A percentile compares a stretch with the other conserved stretches of the same genome.
Conservation (phyloP, 331 rosid species). For the Acacia concinna region DNA sequence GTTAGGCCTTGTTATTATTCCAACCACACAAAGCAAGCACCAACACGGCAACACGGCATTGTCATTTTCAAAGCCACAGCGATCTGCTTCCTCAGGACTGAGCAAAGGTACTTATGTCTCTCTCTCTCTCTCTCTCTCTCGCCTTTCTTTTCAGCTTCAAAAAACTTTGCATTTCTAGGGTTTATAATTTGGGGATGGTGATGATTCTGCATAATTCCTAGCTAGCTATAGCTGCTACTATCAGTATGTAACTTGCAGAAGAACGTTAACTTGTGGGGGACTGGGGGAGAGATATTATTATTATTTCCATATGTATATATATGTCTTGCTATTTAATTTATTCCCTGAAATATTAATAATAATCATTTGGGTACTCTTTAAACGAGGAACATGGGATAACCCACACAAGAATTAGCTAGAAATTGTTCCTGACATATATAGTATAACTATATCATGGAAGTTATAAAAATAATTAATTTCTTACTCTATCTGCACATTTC, state of each 20-base stretch:
- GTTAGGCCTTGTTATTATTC: not conserved
- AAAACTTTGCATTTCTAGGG: not conserved
- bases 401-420: constrained; percentile 20
- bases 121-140: constrained; percentile 15
- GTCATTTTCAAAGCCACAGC: constrained; percentile 49
- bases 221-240: not conserved
- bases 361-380: constrained; percentile 33
- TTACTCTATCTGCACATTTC: not conserved
- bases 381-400: constrained; percentile 39
- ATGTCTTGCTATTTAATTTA: not conserved
- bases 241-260: constrained; percentile 28
- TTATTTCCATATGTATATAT: too few relatives aligned
- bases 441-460: constrained; percentile 37
- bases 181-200: not conserved
- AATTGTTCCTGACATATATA: constrained; percentile 38
- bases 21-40: constrained; percentile 31
- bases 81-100: constrained; percentile 44
- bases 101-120: constrained; percentile 38
- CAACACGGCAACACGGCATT: constrained; percentile 34
- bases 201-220: not conserved
- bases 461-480: constrained; percentile 13
- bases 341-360: not conserved
- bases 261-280: constrained; percentile 2
- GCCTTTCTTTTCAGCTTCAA: not conserved
- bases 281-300: not conserved